A percentile compares a stretch with the other conserved stretches of the same genome.
Evolutionary conservation across 2,329 filamentous ascomycete genomes (phyloP).

Genomic region (Aspergillus cejpii): DNA sequence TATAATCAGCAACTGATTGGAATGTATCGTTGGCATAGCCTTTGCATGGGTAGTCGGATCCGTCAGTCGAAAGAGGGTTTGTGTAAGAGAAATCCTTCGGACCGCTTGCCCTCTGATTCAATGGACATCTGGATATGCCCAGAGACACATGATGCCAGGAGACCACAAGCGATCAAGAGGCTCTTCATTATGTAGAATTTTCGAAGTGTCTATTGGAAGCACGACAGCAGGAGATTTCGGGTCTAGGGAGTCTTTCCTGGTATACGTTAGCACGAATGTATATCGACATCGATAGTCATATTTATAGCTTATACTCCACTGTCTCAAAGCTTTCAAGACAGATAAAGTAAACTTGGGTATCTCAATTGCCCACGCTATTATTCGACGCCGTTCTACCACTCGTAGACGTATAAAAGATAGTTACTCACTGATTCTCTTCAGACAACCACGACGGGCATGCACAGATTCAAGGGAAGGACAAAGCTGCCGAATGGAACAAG

Average conservation of each 20-base stretch:
- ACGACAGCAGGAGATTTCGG: no score
- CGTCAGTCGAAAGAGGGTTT: slow-evolving; percentile 53
- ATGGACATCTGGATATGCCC: slow-evolving; percentile 52
- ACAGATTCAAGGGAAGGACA: background rate
- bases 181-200: slow-evolving; percentile 28
- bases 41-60: slow-evolving; percentile 71
- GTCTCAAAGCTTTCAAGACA: background rate
- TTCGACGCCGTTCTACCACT: no score
- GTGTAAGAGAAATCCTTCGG: slow-evolving; percentile 66
- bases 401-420: background rate
- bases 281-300: background rate
- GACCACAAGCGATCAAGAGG: slow-evolving; percentile 22
- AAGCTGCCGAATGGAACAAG: background rate
- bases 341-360: background rate
- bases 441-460: background rate
- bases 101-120: slow-evolving; percentile 41
- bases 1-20: slow-evolving; percentile 54
- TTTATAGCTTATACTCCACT: no score
- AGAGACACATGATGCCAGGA: slow-evolving; percentile 30
- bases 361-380: no score
- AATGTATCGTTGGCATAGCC: slow-evolving; percentile 52
- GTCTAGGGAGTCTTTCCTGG: no score
- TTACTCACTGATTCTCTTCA: background rate
- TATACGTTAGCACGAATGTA: no score
- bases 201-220: no score